Evolutionary conservation across 2,329 filamentous ascomycete species (phyloP), one percentile per base, ranked within the genome.

Genomic region (Xylariales sp.): DNA sequence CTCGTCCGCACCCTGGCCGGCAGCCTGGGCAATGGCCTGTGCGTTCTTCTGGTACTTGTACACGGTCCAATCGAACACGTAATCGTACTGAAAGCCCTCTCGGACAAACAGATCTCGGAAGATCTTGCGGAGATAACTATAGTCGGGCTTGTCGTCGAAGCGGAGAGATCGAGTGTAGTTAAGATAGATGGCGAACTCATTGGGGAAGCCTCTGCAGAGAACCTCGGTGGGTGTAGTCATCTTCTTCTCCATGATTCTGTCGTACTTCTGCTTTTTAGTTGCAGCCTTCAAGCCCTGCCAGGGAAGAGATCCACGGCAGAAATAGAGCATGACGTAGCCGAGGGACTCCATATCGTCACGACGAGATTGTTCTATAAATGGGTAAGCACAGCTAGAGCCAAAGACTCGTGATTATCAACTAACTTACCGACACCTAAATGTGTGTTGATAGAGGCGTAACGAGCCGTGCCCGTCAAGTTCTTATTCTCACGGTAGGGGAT

Each of bases 231-330:
- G 94, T 3, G 96, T 99, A 14, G 96, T 99, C 96, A 98, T 98
- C 93, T 99, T 99, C 91, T 99, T 99, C 88, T 99, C 96, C 95
- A 98, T 98, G 85, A 99, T 99, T 73, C 95, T 90, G 84, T 99
- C 96, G 80, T 99, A 98, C 87, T 99, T 99, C 86, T 98, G 95
- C 91, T 97, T 97, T 90, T 97, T 97, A 74, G 94, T 97, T 75
- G 95, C 95, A 85, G 95, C 95, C 89, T 97, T 97, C 63, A 97
- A 87, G 65, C 96, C 96, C 86, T 99, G 96, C 96, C 96, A 99
- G 70, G 96, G 96, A 65, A 99, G 93, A 72, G 94, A 97, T 71
- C 96, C 96, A 83, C 96, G 95, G 87, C 95, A 98, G 86, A 99
- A 99, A 88, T 99, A 99, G 71, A 99, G 92, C 94, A 99, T 98